These are phyloP conservation scores for Penium margaritaceum DNA, from an alignment of 139 green algal genomes.

Conservation along the genomic window DNA sequence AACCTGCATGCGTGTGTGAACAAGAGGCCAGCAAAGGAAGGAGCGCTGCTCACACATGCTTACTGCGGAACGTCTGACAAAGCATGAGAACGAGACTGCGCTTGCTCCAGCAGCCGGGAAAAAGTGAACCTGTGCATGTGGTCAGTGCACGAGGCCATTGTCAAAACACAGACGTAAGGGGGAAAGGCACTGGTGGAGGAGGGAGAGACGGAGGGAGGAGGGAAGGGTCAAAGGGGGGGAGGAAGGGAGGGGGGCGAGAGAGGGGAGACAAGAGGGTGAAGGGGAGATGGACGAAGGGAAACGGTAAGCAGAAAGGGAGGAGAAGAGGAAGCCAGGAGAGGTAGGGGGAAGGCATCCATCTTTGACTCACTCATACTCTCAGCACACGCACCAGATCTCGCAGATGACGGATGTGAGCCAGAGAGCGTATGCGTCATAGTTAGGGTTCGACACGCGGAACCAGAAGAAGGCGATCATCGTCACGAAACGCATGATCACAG, in stretches of 20 bases:
- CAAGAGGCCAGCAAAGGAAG: neutral
- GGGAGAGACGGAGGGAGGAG: neutral
- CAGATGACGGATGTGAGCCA: conserved; percentile 44
- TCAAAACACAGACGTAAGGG: no score
- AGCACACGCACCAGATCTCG: conserved; percentile 36
- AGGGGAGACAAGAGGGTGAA: neutral
- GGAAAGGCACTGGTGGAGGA: neutral
- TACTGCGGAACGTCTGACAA: no score
- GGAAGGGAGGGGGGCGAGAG: neutral
- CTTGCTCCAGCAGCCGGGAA: no score
- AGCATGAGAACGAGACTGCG: no score
- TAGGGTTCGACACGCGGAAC: conserved; percentile 39
- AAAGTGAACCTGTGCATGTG: no score
- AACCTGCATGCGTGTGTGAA: conserved; percentile 20
- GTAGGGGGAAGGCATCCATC: no score
- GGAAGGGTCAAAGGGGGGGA: neutral
- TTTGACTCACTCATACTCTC: no score
- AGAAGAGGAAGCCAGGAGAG: no score
- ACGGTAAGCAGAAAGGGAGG: neutral
- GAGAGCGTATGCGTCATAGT: conserved; percentile 25
- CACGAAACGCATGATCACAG: conserved; percentile 27
- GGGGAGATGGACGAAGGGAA: neutral
- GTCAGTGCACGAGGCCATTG: no score
- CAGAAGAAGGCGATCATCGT: conserved; percentile 29
- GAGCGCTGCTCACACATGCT: no score